Percentiles rank a stretch among this genome's conserved stretches.
phyloP scores from a whole-genome alignment of 257 asterid genomes.

The Oldenlandia corymbosa region DNA sequence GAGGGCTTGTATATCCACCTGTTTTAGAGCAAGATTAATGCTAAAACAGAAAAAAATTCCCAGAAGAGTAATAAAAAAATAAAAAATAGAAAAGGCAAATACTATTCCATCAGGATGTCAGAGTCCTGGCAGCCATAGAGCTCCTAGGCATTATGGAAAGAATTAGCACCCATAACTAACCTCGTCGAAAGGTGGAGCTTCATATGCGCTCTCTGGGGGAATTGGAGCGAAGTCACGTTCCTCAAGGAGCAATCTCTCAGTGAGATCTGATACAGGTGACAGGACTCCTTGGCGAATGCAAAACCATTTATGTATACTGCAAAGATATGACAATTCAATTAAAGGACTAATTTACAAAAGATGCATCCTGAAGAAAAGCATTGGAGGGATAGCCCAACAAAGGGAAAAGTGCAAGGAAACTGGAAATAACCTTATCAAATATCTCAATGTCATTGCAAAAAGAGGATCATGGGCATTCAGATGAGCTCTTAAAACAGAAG shows the following conservation, averaged over 20 bases:
- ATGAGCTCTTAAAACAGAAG: constrained; percentile 81
- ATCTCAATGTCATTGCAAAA: constrained; percentile 84
- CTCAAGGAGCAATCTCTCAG: constrained; percentile 95
- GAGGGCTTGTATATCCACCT: constrained; percentile 98
- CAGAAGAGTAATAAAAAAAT: background rate
- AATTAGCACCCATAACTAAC: constrained; percentile 25
- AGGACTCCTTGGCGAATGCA: constrained; percentile 83
- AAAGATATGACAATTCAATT: constrained; percentile 8
- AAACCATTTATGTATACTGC: constrained; percentile 88
- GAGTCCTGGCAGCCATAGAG: background rate
- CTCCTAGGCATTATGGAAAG: background rate
- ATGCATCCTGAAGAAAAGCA: background rate
- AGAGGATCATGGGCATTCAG: constrained; percentile 83
- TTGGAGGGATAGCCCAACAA: background rate
- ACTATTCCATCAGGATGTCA: background rate
- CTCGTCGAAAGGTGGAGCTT: constrained; percentile 98
- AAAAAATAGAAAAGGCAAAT: background rate
- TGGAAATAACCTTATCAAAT: constrained; percentile 64
- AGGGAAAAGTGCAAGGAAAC: constrained; percentile 6
- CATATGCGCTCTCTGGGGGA: constrained; percentile 65
- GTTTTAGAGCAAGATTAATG: constrained; percentile 11
- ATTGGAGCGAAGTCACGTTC: constrained; percentile 89
- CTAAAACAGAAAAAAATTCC: background rate
- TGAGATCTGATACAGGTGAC: constrained; percentile 85
- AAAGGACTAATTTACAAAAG: background rate